These are phyloP conservation scores for Pseudogymnoascus sp. DNA, from an alignment of 2,329 filamentous ascomycete species.

Conservation along the genomic window DNA sequence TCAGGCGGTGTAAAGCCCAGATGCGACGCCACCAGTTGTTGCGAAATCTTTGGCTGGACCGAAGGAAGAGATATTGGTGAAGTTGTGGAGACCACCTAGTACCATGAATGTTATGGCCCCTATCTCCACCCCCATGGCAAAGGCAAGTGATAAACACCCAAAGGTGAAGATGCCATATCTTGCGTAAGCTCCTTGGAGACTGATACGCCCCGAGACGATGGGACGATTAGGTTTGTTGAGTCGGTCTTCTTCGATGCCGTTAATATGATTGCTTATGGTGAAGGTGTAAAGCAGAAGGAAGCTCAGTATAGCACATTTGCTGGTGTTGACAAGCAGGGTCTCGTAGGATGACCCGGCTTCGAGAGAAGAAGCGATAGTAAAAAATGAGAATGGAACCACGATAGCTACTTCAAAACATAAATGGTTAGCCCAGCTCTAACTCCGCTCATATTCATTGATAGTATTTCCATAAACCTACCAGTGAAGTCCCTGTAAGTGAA, in stretches of 20 bases:
- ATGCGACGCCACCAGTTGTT: background rate
- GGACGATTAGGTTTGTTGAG: background rate
- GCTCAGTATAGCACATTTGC: background rate
- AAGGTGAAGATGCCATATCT: background rate
- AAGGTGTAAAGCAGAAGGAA: constrained; percentile 1
- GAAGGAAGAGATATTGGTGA: background rate
- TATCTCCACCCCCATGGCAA: background rate
- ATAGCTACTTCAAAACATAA: background rate
- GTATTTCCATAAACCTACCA: background rate
- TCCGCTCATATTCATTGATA: background rate
- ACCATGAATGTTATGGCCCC: background rate
- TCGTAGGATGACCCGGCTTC: background rate
- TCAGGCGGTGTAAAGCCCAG: background rate
- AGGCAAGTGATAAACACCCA: background rate
- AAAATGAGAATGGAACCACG: background rate
- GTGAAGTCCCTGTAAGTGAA: background rate
- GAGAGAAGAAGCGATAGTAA: background rate
- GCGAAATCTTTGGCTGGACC: background rate
- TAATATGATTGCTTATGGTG: background rate
- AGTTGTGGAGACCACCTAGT: background rate
- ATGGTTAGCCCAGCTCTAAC: background rate
- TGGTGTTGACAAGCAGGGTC: background rate
- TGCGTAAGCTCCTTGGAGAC: background rate
- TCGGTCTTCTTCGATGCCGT: background rate
- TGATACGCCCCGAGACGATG: background rate